Conservation (phyloP, 2,329 filamentous ascomycete species). For the Leptographium flavum region DNA sequence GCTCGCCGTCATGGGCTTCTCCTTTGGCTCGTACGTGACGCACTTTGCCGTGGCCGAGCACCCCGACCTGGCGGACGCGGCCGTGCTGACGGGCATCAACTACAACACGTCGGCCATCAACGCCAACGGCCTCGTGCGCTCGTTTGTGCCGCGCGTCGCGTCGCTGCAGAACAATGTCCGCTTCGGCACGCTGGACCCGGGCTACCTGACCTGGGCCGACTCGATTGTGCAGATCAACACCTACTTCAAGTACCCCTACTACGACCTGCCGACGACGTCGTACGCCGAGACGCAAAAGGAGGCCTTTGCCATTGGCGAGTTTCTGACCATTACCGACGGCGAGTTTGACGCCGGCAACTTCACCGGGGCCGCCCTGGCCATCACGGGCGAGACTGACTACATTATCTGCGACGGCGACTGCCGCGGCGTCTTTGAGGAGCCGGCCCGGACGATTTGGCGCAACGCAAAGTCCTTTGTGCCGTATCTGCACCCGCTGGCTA, state of each 20-base stretch:
- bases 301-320: constrained; percentile 2
- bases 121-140: not conserved
- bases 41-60: not conserved
- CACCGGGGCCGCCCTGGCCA: not conserved
- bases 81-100: not conserved
- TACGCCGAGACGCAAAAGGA: not conserved
- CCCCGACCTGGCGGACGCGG: not conserved
- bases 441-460: not conserved
- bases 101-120: not conserved
- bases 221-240: not conserved
- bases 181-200: not conserved
- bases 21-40: not conserved
- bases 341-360: not conserved
- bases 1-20: not conserved
- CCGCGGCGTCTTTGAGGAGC: not conserved
- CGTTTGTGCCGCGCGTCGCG: not conserved
- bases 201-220: constrained; percentile 1
- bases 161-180: not conserved
- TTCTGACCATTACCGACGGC: not conserved
- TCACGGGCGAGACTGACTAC: not conserved
- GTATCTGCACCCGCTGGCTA: not conserved
- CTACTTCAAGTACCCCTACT: constrained; percentile 1
- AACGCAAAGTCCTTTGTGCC: not conserved
- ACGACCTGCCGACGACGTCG: not conserved
- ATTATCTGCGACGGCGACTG: constrained; percentile 1